Percentiles rank a stretch among this genome's conserved stretches.
Evolutionary conservation across 1,284 basidiomycete genomes (phyloP).

Genomic region (Schizophyllum amplum): DNA sequence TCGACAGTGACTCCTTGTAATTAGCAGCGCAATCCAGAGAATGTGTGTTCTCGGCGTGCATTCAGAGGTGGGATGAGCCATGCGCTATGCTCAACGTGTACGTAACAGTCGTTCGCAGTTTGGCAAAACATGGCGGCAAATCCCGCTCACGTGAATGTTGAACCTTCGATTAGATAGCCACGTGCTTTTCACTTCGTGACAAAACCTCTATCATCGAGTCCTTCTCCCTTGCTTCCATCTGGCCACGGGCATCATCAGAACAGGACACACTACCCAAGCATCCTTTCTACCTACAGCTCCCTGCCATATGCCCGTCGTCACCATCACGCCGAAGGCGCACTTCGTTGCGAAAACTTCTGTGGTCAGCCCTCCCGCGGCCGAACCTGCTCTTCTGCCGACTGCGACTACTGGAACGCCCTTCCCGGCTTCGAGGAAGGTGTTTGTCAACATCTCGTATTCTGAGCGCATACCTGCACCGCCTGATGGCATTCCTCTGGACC

Average conservation of each 20-base stretch:
- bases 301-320: neutral
- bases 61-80: too few species aligned
- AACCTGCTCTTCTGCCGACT: neutral
- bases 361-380: neutral
- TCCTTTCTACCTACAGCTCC: neutral
- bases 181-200: too few species aligned
- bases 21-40: too few species aligned
- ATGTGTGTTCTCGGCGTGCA: too few species aligned
- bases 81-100: too few species aligned
- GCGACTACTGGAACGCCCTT: slow-evolving; percentile 10
- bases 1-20: too few species aligned
- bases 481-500: slow-evolving; percentile 23
- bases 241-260: neutral
- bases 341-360: neutral
- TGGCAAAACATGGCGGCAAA: too few species aligned
- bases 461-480: slow-evolving; percentile 58
- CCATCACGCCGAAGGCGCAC: neutral
- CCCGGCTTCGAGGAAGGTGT: slow-evolving; percentile 40
- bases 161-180: too few species aligned
- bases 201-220: too few species aligned
- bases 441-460: slow-evolving; percentile 68
- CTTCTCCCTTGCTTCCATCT: neutral
- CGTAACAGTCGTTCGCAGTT: too few species aligned
- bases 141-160: too few species aligned
- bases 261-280: neutral